Evolutionary conservation across 257 asterid genomes (phyloP).

Genomic region (Solanum commersonii): DNA sequence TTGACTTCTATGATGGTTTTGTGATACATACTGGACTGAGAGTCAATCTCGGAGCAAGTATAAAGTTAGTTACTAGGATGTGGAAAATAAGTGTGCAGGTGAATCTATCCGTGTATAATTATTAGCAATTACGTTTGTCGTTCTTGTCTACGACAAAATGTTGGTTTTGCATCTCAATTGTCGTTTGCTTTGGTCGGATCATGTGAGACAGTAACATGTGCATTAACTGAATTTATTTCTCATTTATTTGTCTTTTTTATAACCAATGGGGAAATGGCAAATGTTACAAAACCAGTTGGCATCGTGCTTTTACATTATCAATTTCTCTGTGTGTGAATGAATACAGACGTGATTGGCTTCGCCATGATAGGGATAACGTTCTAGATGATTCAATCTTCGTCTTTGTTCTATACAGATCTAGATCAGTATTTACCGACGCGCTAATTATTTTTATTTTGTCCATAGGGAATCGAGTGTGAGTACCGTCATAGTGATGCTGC

Average conservation of each 20-base stretch:
- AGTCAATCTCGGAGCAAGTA: background rate
- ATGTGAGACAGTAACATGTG: background rate
- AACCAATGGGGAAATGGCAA: background rate
- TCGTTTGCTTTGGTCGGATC: background rate
- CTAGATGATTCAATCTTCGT: background rate
- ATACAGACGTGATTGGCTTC: background rate
- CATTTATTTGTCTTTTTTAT: background rate
- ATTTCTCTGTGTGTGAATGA: background rate
- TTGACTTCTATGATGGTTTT: background rate
- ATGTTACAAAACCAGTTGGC: background rate
- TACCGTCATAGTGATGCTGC: slow-evolving; percentile 86
- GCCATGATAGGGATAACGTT: background rate
- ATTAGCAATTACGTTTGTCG: background rate
- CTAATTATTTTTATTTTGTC: background rate
- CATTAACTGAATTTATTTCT: background rate
- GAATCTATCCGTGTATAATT: background rate
- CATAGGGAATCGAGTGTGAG: slow-evolving; percentile 81
- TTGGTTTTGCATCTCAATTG: background rate
- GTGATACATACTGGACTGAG: background rate
- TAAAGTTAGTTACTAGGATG: background rate
- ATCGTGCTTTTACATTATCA: background rate
- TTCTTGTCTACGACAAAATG: background rate
- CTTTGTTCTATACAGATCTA: background rate
- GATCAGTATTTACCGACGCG: background rate
- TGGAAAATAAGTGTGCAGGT: background rate